Conservation (phyloP, 192 early-diverging fungal genomes). For the Coemansia sp. region DNA sequence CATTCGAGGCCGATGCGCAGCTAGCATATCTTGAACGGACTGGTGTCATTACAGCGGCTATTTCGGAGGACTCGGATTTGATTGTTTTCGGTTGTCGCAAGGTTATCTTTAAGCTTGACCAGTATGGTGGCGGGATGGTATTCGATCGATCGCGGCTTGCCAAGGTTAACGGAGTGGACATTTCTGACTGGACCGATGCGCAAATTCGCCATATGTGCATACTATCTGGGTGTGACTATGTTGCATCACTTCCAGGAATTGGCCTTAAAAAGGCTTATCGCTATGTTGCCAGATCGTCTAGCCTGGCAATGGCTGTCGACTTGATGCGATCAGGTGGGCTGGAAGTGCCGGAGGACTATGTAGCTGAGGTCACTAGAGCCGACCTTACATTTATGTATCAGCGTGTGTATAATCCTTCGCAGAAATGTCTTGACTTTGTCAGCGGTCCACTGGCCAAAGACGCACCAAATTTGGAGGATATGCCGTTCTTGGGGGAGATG, state of each 20-base stretch:
- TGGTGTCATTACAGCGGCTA: constrained; percentile 69
- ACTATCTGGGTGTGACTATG: constrained; percentile 97
- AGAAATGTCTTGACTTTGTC: constrained; percentile 56
- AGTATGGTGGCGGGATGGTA: constrained; percentile 63
- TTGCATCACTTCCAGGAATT: constrained; percentile 77
- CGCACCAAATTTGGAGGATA: constrained; percentile 33
- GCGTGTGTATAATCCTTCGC: constrained; percentile 76
- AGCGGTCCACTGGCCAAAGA: constrained; percentile 46
- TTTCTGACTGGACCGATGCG: constrained; percentile 57
- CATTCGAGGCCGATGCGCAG: constrained; percentile 98
- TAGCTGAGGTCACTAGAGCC: constrained; percentile 65
- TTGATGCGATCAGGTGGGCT: constrained; percentile 53
- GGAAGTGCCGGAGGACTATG: constrained; percentile 64
- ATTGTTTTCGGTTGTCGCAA: constrained; percentile 87
- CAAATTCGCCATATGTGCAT: constrained; percentile 90
- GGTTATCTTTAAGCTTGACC: constrained; percentile 82
- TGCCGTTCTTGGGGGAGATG: constrained; percentile 59
- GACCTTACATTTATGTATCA: constrained; percentile 89
- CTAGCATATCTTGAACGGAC: constrained; percentile 74
- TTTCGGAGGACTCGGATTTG: constrained; percentile 96
- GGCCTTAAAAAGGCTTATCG: constrained; percentile 79
- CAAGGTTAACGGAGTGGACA: constrained; percentile 46
- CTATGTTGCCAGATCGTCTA: constrained; percentile 56
- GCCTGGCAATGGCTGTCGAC: constrained; percentile 56
- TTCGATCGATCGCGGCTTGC: constrained; percentile 60